Base-by-base conservation (phyloP, 805 yeast species). In the Schwanniomyces occidentalis region DNA sequence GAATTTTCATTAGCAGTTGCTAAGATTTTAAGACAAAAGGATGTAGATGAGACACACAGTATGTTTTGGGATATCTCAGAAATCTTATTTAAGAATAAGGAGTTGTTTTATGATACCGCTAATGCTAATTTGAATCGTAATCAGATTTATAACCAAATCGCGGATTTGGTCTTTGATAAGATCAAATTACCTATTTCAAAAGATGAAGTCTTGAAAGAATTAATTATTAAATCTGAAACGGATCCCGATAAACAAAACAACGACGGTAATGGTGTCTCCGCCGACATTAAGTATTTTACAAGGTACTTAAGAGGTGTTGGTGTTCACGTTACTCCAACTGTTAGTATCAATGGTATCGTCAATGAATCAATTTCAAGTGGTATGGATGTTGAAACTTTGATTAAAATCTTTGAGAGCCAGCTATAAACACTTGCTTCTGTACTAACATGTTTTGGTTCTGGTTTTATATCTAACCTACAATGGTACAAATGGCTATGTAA, bases 251-350 rank as follows among this genome's bases (percentile, higher is more conserved):
- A 54, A 9, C 71, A 68, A 13, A 45, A 55, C 17, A 84, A 85
- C 49, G 49, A 56, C 3, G 91, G 93, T 7, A 82, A 80, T 46
- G 65, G 56, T 5, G 69, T 81, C 23, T 68, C 76, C 3, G 68
- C 58, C 21, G 95, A 86, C 50, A 48, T 85, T 42, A 88, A 86
- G 61, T 82, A 81, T 49, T 86, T 85, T 52, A 73, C 89, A 13
- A 73, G 80, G 54, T 78, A 77, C 52, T 80, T 78, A 34, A 74
- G 96, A 54, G 86, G 85, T 39, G 75, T 80, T 26, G 88, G 91
- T 27, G 76, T 84, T 24, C 95, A 88, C 53, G 81, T 84, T n/a
- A 85, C 93, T 3, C 96, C 96, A 14, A 81, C 93, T 4, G 84
- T 85, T 9, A 57, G 74, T 14, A 63, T 87, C 24, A 75, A 86